Percentiles rank a stretch among this genome's conserved stretches.
phyloP scores from a whole-genome alignment of 1,139 yeast species.

The Lodderomyces pseudojiufengensis region DNA sequence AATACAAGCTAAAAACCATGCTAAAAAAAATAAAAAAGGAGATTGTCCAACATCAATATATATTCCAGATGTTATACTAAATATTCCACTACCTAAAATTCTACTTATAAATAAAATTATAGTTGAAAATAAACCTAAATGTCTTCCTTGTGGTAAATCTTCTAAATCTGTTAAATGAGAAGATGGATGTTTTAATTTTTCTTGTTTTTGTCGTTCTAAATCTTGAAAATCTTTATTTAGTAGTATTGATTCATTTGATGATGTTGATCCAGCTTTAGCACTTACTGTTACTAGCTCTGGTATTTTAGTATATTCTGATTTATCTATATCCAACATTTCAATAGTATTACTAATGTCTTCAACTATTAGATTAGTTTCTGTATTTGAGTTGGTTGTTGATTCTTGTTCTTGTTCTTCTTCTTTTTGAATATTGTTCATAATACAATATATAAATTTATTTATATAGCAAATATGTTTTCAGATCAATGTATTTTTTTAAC shows the following conservation, averaged over 20 bases:
- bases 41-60: conserved; percentile 68
- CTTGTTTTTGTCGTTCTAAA: conserved; percentile 1
- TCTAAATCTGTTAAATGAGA: conserved; percentile 29
- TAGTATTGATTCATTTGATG: not conserved
- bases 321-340: conserved; percentile 13
- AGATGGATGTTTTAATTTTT: conserved; percentile 1
- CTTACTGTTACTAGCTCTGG: conserved; percentile 3
- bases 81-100: conserved; percentile 75
- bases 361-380: too few relatives aligned
- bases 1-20: conserved; percentile 61
- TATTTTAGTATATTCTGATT: conserved; percentile 11
- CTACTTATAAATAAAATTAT: conserved; percentile 60
- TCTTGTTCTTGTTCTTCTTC: too few relatives aligned
- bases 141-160: conserved; percentile 74
- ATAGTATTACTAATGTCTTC: too few relatives aligned
- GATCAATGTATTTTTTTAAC: too few relatives aligned
- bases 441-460: too few relatives aligned
- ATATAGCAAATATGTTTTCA: too few relatives aligned
- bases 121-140: conserved; percentile 65
- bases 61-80: conserved; percentile 66
- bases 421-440: too few relatives aligned
- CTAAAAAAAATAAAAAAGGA: conserved; percentile 50
- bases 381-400: too few relatives aligned
- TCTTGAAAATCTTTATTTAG: too few relatives aligned
- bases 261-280: not conserved